Evolutionary conservation across 345 rosid genomes (phyloP), one percentile per base, ranked within the genome.

Genomic region (Kernera saxatilis): DNA sequence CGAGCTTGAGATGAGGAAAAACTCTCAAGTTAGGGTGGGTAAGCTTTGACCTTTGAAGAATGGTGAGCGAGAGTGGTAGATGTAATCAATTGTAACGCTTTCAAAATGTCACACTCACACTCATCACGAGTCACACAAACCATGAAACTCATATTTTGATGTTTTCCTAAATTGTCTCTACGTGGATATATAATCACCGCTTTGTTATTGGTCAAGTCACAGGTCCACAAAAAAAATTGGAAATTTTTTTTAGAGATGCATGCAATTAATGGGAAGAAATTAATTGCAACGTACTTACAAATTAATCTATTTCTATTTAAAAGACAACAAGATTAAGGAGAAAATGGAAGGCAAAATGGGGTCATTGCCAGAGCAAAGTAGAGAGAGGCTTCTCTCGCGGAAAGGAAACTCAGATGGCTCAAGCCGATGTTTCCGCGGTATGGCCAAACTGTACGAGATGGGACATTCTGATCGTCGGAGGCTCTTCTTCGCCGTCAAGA

Each of bases 401-500:
- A 78, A 82, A 60, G 81, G 80, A 1, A 74, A 71, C 66, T 82
- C 90, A 1, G 84, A 72, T 77, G 77, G 79, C 68, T 65, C 72
- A 1, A 77, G 18, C 15, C 0, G 59, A 4, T 19, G 77, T 46
- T 72, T 63, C 37, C 66, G 71, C 56, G 13, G 61, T 26, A 35
- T 84, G 19, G 6, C 46, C n/a, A 77, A 73, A 64, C 64, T 89
- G 43, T 85, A 66, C 40, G 73, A 82, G 8, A 86, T 86, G 97
- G 91, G 88, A 8, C 81, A 74, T 5, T 52, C 77, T 0, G 96
- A 92, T 83, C 91, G 84, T n/a, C 66, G 92, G 23, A 92, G 80
- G 73, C 53, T 80, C 14, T 0, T 82, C 9, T 92, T 92, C 37
- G 93, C 90, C 8, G 40, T 64, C 2, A 92, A 92, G 79, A 86